phyloP scores from a whole-genome alignment of 345 rosid genomes.

The Brassica incana region DNA sequence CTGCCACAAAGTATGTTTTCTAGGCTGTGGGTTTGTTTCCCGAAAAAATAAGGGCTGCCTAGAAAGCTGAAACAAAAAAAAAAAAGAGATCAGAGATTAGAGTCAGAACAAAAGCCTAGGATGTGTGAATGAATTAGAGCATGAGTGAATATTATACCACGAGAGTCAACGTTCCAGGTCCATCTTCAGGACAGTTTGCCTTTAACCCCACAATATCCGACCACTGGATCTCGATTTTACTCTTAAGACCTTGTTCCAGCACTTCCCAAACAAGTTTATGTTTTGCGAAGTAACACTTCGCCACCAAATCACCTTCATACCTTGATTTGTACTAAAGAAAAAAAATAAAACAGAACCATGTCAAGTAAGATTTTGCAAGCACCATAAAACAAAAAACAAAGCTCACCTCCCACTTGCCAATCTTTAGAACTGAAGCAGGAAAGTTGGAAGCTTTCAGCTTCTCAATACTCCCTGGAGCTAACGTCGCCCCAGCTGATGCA shows the following conservation, averaged over 20 bases:
- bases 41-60: slow-evolving; percentile 95
- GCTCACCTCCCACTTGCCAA: slow-evolving; percentile 93
- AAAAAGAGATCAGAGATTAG: slow-evolving; percentile 16
- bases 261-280: slow-evolving; percentile 99
- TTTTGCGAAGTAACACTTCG: slow-evolving; percentile 98
- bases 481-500: slow-evolving; percentile 24
- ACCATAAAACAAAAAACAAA: slow-evolving; percentile 17
- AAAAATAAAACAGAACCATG: background rate
- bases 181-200: slow-evolving; percentile 81
- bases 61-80: slow-evolving; percentile 59
- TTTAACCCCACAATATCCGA: slow-evolving; percentile 92
- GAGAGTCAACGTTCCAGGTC: slow-evolving; percentile 80
- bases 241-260: slow-evolving; percentile 93
- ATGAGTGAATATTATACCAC: slow-evolving; percentile 54
- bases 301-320: slow-evolving; percentile 98
- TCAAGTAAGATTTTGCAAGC: slow-evolving; percentile 17
- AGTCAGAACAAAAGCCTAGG: background rate
- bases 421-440: slow-evolving; percentile 76
- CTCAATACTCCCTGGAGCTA: slow-evolving; percentile 46
- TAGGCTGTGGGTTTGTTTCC: slow-evolving; percentile 97
- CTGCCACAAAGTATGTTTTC: slow-evolving; percentile 99
- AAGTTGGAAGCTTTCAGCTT: slow-evolving; percentile 97
- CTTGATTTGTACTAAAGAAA: slow-evolving; percentile 94
- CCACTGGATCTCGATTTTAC: slow-evolving; percentile 99
- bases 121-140: background rate